Percentiles rank a stretch among this genome's conserved stretches.
Conservation (phyloP, 768 basidiomycete species). For the Leccinum obscurum region DNA sequence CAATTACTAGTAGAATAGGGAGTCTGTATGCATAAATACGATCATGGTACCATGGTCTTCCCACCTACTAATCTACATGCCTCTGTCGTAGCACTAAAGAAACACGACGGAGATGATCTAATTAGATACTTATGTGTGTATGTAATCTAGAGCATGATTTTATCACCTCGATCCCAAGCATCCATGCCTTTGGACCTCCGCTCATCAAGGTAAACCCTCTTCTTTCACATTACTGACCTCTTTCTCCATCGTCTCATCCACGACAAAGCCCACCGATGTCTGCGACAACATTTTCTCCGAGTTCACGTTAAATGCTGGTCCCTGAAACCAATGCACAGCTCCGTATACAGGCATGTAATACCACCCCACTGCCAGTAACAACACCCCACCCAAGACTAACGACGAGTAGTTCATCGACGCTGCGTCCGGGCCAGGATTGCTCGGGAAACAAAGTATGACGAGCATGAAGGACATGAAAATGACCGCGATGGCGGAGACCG, state of each 20-base stretch:
- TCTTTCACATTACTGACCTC: neutral
- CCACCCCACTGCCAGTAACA: constrained; percentile 56
- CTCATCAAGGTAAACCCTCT: neutral
- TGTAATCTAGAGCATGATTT: too few relatives aligned
- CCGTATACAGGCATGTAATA: constrained; percentile 74
- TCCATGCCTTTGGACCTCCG: neutral
- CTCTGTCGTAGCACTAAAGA: too few relatives aligned
- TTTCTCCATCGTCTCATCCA: neutral
- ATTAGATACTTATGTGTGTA: too few relatives aligned
- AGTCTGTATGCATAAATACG: too few relatives aligned
- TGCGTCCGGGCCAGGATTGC: constrained; percentile 41
- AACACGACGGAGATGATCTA: too few relatives aligned
- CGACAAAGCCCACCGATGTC: neutral
- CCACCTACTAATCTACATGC: too few relatives aligned
- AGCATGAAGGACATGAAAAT: constrained; percentile 65
- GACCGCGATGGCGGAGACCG: constrained; percentile 53
- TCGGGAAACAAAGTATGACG: constrained; percentile 62
- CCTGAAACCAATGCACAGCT: constrained; percentile 67
- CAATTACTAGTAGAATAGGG: too few relatives aligned
- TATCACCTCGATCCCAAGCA: too few relatives aligned
- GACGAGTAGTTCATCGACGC: constrained; percentile 70
- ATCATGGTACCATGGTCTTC: too few relatives aligned
- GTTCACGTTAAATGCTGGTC: constrained; percentile 50
- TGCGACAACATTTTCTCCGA: neutral
- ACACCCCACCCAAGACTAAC: constrained; percentile 59